These are phyloP conservation scores for Pinguiococcus pyrenoidosus DNA, from an alignment of 108 stramenopile species.

Conservation along the genomic window DNA sequence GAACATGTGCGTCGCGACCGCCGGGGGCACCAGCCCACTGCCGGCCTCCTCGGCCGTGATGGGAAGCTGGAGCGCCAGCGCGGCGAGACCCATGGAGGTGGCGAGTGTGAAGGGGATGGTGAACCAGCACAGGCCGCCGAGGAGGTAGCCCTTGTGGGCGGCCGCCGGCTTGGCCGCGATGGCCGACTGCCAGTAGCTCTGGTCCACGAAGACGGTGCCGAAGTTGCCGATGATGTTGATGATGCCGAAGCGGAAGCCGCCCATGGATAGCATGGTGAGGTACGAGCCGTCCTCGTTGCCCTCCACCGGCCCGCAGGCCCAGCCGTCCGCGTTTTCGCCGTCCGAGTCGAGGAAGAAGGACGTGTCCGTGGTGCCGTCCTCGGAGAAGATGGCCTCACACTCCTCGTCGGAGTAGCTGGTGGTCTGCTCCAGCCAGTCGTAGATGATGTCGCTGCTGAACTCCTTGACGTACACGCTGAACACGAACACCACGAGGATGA, in stretches of 20 bases:
- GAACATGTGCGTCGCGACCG: constrained; percentile 61
- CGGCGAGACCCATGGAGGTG: constrained; percentile 71
- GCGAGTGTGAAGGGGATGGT: constrained; percentile 49
- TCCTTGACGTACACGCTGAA: constrained; percentile 59
- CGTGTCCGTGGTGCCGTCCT: constrained; percentile 28
- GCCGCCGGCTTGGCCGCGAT: constrained; percentile 64
- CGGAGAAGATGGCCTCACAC: constrained; percentile 43
- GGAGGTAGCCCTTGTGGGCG: constrained; percentile 74
- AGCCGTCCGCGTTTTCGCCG: neutral
- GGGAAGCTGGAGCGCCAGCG: constrained; percentile 73
- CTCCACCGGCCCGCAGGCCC: constrained; percentile 58
- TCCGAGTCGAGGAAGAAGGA: neutral
- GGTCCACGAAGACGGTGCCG: constrained; percentile 82
- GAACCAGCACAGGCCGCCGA: constrained; percentile 87
- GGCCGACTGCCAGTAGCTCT: constrained; percentile 86
- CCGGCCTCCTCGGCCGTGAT: constrained; percentile 61
- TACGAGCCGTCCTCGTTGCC: constrained; percentile 71
- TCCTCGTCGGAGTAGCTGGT: constrained; percentile 43
- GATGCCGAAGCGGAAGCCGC: constrained; percentile 77
- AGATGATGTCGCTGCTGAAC: constrained; percentile 52
- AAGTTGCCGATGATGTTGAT: constrained; percentile 92
- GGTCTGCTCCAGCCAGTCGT: constrained; percentile 42
- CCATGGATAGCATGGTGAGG: constrained; percentile 70
- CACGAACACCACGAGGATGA: constrained; percentile 62
- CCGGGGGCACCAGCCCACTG: constrained; percentile 71